phyloP scores from a whole-genome alignment of 208 protist genomes.

The Strigomonas galati region DNA sequence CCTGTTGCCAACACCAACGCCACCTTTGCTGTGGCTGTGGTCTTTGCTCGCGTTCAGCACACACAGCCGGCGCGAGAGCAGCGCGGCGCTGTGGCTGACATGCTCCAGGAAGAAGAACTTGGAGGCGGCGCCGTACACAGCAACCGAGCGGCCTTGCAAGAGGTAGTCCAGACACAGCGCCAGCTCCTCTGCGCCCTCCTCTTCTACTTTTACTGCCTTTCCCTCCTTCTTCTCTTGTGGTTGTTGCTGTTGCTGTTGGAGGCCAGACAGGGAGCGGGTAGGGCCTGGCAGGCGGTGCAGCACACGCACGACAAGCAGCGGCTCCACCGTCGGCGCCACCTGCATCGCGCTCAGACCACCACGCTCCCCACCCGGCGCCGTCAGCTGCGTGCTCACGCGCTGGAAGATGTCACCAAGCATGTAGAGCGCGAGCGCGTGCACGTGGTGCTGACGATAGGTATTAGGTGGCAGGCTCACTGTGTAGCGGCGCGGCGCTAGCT shows the following conservation, averaged over 20 bases:
- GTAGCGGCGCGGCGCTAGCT: conserved; percentile 51
- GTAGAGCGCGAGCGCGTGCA: conserved; percentile 71
- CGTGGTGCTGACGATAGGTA: conserved; percentile 8
- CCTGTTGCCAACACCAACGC: conserved; percentile 10
- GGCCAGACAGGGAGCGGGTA: background rate
- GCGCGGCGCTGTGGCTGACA: conserved; percentile 51
- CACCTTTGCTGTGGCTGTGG: conserved; percentile 15
- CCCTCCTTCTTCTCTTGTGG: background rate
- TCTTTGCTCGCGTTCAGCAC: conserved; percentile 41
- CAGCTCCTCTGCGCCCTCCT: conserved; percentile 52
- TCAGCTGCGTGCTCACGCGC: conserved; percentile 39
- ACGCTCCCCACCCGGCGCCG: background rate
- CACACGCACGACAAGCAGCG: conserved; percentile 19
- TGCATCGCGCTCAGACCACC: background rate
- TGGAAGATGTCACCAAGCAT: conserved; percentile 52
- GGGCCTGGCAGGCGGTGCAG: conserved; percentile 6
- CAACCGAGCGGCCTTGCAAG: conserved; percentile 67
- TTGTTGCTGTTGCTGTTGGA: background rate
- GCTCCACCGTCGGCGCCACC: conserved; percentile 48
- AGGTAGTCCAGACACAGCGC: conserved; percentile 69
- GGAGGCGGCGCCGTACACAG: conserved; percentile 71
- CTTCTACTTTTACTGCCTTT: conserved; percentile 1
- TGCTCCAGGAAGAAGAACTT: conserved; percentile 81
- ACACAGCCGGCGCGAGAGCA: conserved; percentile 29
- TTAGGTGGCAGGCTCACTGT: conserved; percentile 43